A percentile compares a stretch with the other conserved stretches of the same genome.
phyloP scores from a whole-genome alignment of 2,329 filamentous ascomycete genomes.

The Xylaria sp. region DNA sequence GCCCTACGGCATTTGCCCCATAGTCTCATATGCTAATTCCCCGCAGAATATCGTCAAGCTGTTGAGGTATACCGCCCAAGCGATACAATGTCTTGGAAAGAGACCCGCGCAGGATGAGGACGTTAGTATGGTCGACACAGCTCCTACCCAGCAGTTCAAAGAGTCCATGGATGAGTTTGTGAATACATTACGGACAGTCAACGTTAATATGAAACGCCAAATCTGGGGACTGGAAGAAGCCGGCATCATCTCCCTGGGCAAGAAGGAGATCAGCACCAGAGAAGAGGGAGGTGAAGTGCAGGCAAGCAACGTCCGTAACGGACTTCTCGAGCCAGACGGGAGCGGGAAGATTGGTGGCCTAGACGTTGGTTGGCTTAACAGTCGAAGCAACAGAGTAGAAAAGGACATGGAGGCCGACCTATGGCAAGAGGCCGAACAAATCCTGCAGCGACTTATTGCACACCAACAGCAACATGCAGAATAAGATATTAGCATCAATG shows the following conservation, averaged over 20 bases:
- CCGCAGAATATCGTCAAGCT: constrained; percentile 49
- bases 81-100: constrained; percentile 67
- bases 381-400: constrained; percentile 79
- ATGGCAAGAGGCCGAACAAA: constrained; percentile 54
- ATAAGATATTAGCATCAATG: not conserved
- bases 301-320: constrained; percentile 35
- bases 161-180: constrained; percentile 71
- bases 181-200: constrained; percentile 72
- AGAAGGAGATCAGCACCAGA: constrained; percentile 35
- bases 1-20: constrained; percentile 4
- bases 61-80: constrained; percentile 63
- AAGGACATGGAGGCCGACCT: constrained; percentile 84
- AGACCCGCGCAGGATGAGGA: constrained; percentile 41
- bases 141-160: constrained; percentile 63
- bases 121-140: constrained; percentile 46
- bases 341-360: constrained; percentile 64
- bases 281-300: constrained; percentile 37
- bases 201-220: constrained; percentile 75
- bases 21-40: constrained; percentile 34
- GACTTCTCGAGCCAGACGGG: constrained; percentile 59
- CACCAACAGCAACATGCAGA: constrained; percentile 7
- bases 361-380: constrained; percentile 90
- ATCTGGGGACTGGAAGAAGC: constrained; percentile 84
- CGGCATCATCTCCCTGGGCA: constrained; percentile 66
- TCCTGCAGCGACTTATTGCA: constrained; percentile 29